Evolutionary conservation across 805 yeast species (phyloP), one percentile per base, ranked within the genome.

Genomic region (Debaryomyces maramus): DNA sequence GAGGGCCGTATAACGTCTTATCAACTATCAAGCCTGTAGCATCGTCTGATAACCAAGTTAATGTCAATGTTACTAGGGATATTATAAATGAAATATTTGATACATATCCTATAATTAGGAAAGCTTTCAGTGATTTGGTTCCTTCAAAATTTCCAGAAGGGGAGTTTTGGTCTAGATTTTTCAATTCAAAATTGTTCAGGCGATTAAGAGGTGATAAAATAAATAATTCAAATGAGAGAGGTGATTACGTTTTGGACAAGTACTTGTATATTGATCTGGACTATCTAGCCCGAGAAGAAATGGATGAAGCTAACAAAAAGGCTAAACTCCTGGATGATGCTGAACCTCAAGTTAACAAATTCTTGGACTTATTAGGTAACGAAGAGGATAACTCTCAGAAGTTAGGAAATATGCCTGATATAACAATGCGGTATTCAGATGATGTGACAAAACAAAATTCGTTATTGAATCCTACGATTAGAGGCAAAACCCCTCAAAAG

Each of bases 81-180:
- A 89, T 85, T 45, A 90, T 93, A 53, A 82, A 80, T 41, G 95
- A 85, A 47, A 88, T 93, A 16, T 90, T 93, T 58, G 87, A 83
- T 37, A 96, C 91, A 43, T 93, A 91, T 55, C 99, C 99, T 0
- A 80, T 90, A 27, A 95, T 93, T 18, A 80, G 87, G 44, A 80
- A 78, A 46, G 98, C 98, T 0, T 93, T 86, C 55, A 82, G 80
- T 43, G 99, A 93, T 39, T 82, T 82, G 42, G 99, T 93, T 4
- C 99, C 98, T 1, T 52, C 45, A 10, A 82, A 83, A 45, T 72
- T 93, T 38, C 76, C 79, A 34, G 98, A 93, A 58, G 90, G 91
- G 30, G 96, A 86, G 55, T 93, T 93, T 53, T 93, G 99, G 99
- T 88, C 96, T 8, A 70, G 97, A 46, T 93, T 93, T 55, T 93